These are phyloP conservation scores for Funneliformis geosporum DNA, from an alignment of 192 early-diverging fungal species.

Conservation along the genomic window DNA sequence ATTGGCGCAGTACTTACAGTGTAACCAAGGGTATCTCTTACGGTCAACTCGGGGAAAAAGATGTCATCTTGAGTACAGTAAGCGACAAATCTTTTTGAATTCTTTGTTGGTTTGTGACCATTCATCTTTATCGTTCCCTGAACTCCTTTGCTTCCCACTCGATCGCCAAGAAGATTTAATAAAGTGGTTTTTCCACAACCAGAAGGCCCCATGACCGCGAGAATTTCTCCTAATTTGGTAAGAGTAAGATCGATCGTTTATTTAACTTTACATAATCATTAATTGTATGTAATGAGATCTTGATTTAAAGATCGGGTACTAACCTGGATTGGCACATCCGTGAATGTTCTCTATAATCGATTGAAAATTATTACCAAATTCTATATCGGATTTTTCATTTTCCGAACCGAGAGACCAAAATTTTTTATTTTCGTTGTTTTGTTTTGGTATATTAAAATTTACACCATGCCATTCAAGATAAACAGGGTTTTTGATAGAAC, in stretches of 20 bases:
- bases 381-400: not conserved
- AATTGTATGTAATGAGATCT: too few relatives aligned
- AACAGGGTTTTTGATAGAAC: not conserved
- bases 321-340: conserved; percentile 26
- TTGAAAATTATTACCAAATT: not conserved
- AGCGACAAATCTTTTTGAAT: conserved; percentile 57
- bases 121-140: conserved; percentile 16
- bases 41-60: conserved; percentile 62
- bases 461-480: conserved; percentile 18
- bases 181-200: conserved; percentile 63
- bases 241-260: too few relatives aligned
- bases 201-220: conserved; percentile 66
- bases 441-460: not conserved
- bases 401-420: not conserved
- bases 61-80: conserved; percentile 61
- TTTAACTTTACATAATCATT: too few relatives aligned
- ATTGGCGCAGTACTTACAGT: conserved; percentile 39
- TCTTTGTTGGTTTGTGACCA: conserved; percentile 9
- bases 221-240: conserved; percentile 33
- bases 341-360: conserved; percentile 27
- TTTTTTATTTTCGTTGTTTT: not conserved
- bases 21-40: conserved; percentile 73
- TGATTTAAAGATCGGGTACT: not conserved
- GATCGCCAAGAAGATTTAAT: conserved; percentile 61
- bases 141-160: conserved; percentile 48